Evolutionary conservation across 2,329 filamentous ascomycete species (phyloP).

Genomic region (Teratosphaeria epicoccoides): DNA sequence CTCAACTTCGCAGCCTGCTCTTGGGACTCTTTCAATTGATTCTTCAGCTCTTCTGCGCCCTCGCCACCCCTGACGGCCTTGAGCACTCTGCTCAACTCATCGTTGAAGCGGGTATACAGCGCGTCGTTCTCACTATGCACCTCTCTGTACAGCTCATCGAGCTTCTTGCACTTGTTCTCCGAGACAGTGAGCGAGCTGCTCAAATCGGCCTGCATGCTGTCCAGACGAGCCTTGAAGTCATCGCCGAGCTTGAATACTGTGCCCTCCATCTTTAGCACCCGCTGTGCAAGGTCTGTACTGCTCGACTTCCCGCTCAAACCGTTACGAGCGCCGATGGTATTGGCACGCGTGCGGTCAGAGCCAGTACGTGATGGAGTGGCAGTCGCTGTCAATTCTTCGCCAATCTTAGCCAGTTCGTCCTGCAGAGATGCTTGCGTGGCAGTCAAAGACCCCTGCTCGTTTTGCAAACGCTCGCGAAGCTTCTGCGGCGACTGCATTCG

Average conservation of each 20-base stretch:
- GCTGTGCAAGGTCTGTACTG: conserved; percentile 41
- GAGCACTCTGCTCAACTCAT: conserved; percentile 75
- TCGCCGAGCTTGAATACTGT: conserved; percentile 50
- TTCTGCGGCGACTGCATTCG: conserved; percentile 54
- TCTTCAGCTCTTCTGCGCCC: conserved; percentile 67
- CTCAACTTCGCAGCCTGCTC: conserved; percentile 69
- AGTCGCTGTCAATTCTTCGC: conserved; percentile 57
- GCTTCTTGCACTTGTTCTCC: conserved; percentile 66
- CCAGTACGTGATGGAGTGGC: conserved; percentile 14
- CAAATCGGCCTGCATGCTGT: conserved; percentile 58
- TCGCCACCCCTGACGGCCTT: conserved; percentile 64
- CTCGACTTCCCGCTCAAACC: conserved; percentile 2
- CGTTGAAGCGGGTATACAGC: conserved; percentile 83
- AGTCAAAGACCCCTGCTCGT: conserved; percentile 64
- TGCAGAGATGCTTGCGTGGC: conserved; percentile 60
- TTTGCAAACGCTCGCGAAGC: conserved; percentile 70
- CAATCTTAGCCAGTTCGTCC: conserved; percentile 68
- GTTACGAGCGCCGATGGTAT: conserved; percentile 10
- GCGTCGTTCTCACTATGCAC: conserved; percentile 84
- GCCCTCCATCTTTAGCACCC: conserved; percentile 57
- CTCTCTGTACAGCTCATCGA: conserved; percentile 84
- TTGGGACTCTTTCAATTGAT: conserved; percentile 58
- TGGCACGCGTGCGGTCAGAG: conserved; percentile 12
- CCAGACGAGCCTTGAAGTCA: conserved; percentile 51
- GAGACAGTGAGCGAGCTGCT: conserved; percentile 58